Evolutionary conservation across 495 filamentous ascomycete genomes (phyloP), one percentile per base, ranked within the genome.

Genomic region (Evansstolkia leycettana): DNA sequence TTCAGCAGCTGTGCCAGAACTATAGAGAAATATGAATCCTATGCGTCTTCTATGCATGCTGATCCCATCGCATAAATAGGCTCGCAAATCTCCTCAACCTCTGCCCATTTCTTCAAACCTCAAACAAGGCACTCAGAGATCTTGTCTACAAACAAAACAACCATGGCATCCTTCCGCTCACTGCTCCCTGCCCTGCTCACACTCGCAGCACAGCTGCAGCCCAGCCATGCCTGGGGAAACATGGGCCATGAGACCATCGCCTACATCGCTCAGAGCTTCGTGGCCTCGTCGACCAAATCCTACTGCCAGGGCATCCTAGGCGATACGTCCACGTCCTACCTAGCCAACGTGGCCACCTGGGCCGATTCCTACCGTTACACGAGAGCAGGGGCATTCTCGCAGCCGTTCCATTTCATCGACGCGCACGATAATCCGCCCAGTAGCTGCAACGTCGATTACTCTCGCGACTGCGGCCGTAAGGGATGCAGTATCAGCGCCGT

Each of bases 401-500:
- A 58, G 6, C 55, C 66, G 0, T 70, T 59, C 37, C 77, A 81
- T 51, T 79, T 62, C 46, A 75, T 80, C 46, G 75, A 84, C 55
- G 77, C 76, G 5, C 52, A 73, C 30, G 79, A 84, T 42, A 54
- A 58, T 30, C 79, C 79, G 24, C 67, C 73, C 2, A 55, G 47
- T 7, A 50, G 40, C 35, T 83, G 79, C 54, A 61, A 66, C 34
- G 68, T 82, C 13, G 47, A 69, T 24, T 66, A 68, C 16, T 40
- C 50, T 10, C 62, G 75, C 6, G 79, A 82, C 47, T 84, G 79
- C 46, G 64, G 61, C 7, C 40, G 35, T 3, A 52, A 54, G 5
- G 76, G 76, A 4, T 84, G 79, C 48, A 54, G 72, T 28, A 62
- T 82, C 17, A 57, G 54, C 23, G 79, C 78, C 4, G 73, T 82